phyloP scores from a whole-genome alignment of 2,329 filamentous ascomycete species.

The Mycogone perniciosa region DNA sequence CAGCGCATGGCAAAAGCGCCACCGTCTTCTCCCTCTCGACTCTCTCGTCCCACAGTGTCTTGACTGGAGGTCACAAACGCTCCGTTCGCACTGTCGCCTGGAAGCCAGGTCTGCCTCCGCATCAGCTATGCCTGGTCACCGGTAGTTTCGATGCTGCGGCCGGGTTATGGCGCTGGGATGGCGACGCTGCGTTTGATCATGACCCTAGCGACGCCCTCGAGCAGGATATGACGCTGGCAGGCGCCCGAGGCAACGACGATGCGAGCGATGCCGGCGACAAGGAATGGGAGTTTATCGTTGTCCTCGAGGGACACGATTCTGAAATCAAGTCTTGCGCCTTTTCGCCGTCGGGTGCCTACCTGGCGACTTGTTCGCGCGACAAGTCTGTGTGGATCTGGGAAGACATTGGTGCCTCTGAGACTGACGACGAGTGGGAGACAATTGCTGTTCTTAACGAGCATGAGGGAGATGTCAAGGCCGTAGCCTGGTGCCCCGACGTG shows the following conservation, averaged over 20 bases:
- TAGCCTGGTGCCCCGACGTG: constrained; percentile 79
- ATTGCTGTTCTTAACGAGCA: constrained; percentile 93
- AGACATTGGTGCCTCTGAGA: constrained; percentile 65
- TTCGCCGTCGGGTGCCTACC: constrained; percentile 64
- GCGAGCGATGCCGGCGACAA: constrained; percentile 53
- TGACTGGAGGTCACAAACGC: constrained; percentile 84
- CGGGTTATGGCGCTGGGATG: constrained; percentile 69
- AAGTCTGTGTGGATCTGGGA: constrained; percentile 99
- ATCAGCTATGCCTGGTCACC: constrained; percentile 74
- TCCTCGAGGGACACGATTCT: constrained; percentile 90
- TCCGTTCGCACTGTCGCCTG: constrained; percentile 81
- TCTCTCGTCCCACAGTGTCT: constrained; percentile 69
- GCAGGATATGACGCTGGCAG: constrained; percentile 32
- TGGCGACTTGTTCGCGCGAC: constrained; percentile 87
- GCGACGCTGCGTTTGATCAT: constrained; percentile 32
- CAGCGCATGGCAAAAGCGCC: constrained; percentile 78
- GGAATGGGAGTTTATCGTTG: constrained; percentile 88
- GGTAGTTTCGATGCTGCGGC: constrained; percentile 92
- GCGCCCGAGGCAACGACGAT: constrained; percentile 2
- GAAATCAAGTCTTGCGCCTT: constrained; percentile 82
- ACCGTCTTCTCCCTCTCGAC: constrained; percentile 83
- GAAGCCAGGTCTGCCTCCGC: constrained; percentile 63
- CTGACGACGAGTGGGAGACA: constrained; percentile 94
- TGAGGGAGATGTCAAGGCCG: constrained; percentile 88
- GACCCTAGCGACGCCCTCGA: constrained; percentile 27